Evolutionary conservation across 2,329 filamentous ascomycete genomes (phyloP).

Genomic region (Ceratocystis cacaofunesta): DNA sequence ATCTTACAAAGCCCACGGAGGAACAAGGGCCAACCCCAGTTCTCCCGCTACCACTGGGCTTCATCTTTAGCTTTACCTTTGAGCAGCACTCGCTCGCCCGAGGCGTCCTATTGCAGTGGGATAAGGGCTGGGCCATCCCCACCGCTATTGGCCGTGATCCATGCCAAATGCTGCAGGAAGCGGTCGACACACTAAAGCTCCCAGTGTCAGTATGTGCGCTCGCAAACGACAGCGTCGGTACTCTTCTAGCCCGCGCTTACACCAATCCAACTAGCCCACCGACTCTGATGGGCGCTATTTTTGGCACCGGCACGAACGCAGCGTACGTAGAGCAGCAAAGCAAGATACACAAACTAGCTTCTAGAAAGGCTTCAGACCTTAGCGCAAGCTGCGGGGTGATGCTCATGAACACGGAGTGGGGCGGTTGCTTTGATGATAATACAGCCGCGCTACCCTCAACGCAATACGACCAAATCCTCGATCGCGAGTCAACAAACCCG

Average conservation of each 20-base stretch:
- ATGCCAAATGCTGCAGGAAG: conserved; percentile 53
- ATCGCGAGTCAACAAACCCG: conserved; percentile 54
- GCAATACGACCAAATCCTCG: conserved; percentile 50
- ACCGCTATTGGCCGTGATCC: conserved; percentile 63
- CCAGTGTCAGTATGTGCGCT: conserved; percentile 59
- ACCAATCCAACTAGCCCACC: conserved; percentile 55
- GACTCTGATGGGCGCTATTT: conserved; percentile 62
- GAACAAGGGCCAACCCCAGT: not conserved
- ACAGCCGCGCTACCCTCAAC: conserved; percentile 57
- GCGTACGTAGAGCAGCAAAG: conserved; percentile 64
- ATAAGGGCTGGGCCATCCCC: conserved; percentile 66
- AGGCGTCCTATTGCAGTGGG: conserved; percentile 62
- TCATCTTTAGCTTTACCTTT: conserved; percentile 55
- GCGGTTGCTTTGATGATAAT: conserved; percentile 55
- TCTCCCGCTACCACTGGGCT: conserved; percentile 20
- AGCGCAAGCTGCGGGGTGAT: conserved; percentile 53
- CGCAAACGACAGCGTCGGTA: conserved; percentile 69
- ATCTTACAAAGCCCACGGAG: not conserved
- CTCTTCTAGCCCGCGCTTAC: conserved; percentile 65
- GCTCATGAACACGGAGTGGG: conserved; percentile 74
- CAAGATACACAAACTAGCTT: conserved; percentile 30
- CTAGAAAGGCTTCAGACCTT: conserved; percentile 29
- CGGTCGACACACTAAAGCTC: conserved; percentile 53
- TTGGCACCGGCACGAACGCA: conserved; percentile 69
- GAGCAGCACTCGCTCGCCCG: conserved; percentile 51